Conservation (phyloP, 1,139 yeast species). For the Pichia sp. region DNA sequence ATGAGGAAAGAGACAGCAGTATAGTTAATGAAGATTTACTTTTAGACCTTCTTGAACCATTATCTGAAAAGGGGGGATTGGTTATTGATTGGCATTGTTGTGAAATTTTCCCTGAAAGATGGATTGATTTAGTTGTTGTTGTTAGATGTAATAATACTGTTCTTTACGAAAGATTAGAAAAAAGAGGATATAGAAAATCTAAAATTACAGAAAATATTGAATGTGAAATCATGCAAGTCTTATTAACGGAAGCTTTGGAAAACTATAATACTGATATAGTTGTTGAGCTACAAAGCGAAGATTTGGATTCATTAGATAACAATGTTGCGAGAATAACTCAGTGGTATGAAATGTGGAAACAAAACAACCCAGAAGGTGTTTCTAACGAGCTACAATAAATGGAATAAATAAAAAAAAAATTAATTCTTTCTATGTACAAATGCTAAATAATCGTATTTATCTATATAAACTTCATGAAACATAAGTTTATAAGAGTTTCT, state of each 20-base stretch:
- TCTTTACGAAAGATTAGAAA: constrained; percentile 67
- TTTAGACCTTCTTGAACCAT: constrained; percentile 73
- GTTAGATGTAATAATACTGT: constrained; percentile 68
- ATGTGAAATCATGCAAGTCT: constrained; percentile 94
- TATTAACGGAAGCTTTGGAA: constrained; percentile 80
- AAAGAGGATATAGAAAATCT: constrained; percentile 67
- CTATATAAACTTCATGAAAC: too few species aligned
- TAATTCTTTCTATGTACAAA: constrained; percentile 5
- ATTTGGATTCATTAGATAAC: constrained; percentile 68
- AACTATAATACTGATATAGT: constrained; percentile 75
- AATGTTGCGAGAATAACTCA: constrained; percentile 68
- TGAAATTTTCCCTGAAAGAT: constrained; percentile 87
- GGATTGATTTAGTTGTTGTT: constrained; percentile 88
- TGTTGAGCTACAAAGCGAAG: constrained; percentile 68
- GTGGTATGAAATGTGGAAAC: constrained; percentile 74
- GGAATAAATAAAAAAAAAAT: not conserved
- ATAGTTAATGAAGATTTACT: constrained; percentile 91
- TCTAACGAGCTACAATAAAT: constrained; percentile 19
- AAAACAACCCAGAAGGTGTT: constrained; percentile 44
- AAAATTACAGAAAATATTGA: constrained; percentile 90
- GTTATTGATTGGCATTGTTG: constrained; percentile 97
- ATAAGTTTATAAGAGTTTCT: too few species aligned
- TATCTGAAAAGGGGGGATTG: constrained; percentile 76
- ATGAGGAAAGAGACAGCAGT: constrained; percentile 74
- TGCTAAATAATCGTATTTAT: too few species aligned